These are phyloP conservation scores for Lobosporangium transversale DNA, from an alignment of 192 early-diverging fungal species.

Conservation along the genomic window DNA sequence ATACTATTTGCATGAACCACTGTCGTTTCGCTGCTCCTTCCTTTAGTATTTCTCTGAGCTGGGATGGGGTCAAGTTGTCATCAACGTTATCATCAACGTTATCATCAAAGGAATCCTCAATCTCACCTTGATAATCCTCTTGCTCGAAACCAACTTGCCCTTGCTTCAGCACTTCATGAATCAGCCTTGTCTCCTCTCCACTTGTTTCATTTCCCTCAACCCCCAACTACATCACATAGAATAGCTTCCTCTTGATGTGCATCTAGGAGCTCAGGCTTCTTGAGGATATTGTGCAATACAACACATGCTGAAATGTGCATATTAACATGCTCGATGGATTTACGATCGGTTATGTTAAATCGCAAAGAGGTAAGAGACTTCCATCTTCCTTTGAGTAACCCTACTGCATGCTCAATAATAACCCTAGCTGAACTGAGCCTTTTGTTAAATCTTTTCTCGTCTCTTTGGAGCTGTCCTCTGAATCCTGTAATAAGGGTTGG, in stretches of 20 bases:
- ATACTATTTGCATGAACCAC: no score
- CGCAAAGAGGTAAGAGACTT: not conserved
- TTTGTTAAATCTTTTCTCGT: not conserved
- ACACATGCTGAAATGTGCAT: constrained; percentile 2
- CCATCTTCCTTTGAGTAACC: not conserved
- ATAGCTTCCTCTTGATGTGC: not conserved
- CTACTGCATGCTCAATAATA: constrained; percentile 7
- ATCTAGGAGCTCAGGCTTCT: not conserved
- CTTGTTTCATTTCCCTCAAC: no score
- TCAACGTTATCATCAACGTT: not conserved
- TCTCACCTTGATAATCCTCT: not conserved
- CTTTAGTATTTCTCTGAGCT: no score
- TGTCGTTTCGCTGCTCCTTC: no score
- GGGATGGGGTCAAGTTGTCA: no score
- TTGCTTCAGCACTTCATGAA: no score
- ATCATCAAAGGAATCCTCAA: not conserved
- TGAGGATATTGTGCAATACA: not conserved
- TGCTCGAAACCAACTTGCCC: not conserved
- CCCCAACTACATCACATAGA: no score
- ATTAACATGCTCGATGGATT: not conserved
- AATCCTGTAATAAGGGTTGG: not conserved
- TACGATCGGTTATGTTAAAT: not conserved
- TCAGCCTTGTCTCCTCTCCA: no score
- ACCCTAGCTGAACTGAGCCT: not conserved
- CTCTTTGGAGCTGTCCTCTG: not conserved